A percentile compares a stretch with the other conserved stretches of the same genome.
These are phyloP conservation scores for Bertia moriformis DNA, from an alignment of 2,329 filamentous ascomycete species.

Conservation along the genomic window DNA sequence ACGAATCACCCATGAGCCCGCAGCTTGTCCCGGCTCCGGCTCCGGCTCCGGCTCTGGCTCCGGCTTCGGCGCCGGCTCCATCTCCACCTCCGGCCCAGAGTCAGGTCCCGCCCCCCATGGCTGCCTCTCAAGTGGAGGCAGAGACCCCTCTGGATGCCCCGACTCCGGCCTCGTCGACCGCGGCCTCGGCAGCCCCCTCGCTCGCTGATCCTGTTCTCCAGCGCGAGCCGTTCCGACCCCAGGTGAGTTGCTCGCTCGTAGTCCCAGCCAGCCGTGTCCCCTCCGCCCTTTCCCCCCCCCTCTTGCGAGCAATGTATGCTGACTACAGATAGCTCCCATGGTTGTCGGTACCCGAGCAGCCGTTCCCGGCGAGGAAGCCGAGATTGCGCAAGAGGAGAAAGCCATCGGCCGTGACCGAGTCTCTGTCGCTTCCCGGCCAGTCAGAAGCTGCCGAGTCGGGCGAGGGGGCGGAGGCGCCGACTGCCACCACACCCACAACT, in stretches of 20 bases:
- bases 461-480: neutral
- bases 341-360: conserved; percentile 32
- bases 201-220: conserved; percentile 9
- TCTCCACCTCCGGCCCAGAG: too few species aligned
- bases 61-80: too few species aligned
- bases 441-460: conserved; percentile 18
- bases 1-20: too few species aligned
- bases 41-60: too few species aligned
- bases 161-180: too few species aligned
- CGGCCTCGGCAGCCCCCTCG: too few species aligned
- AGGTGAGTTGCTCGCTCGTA: conserved; percentile 26
- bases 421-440: conserved; percentile 26
- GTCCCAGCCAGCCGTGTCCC: conserved; percentile 2
- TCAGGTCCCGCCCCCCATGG: too few species aligned
- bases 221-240: conserved; percentile 25
- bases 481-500: too few species aligned
- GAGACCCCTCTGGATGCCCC: too few species aligned
- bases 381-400: conserved; percentile 28
- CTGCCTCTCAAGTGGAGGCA: too few species aligned
- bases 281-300: neutral
- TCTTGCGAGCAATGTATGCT: conserved; percentile 9
- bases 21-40: too few species aligned
- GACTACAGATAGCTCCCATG: conserved; percentile 32
- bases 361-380: conserved; percentile 29
- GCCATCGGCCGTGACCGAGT: conserved; percentile 15